Base-by-base conservation (phyloP, 139 green algal genomes). In the Dunaliella primolecta region DNA sequence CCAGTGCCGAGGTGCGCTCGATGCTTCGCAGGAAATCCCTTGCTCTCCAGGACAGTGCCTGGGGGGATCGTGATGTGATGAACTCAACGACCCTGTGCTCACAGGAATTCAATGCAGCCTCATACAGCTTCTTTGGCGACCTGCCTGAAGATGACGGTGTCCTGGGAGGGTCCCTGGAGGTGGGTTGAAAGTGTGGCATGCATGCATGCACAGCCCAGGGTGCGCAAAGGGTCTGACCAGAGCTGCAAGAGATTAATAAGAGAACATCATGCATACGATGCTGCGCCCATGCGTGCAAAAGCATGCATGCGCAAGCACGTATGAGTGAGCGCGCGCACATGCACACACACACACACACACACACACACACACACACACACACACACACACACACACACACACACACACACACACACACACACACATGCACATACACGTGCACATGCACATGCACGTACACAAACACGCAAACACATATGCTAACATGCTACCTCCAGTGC, bases 71-170 rank as follows among this genome's bases (percentile, higher is more conserved):
- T n/a, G n/a, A n/a, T n/a, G n/a, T n/a, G n/a, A n/a, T n/a, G n/a
- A n/a, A n/a, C n/a, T n/a, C n/a, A n/a, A n/a, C n/a, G n/a, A n/a
- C n/a, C n/a, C n/a, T n/a, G n/a, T n/a, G 15, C 46, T 64, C 46
- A 15, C 46, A 64, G 46, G 46, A 64, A 15, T 92, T 94, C 72
- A 87, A 91, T 81, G 91, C 91, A 1, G 78, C 74, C 0, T 85
- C 92, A 33, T 96, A 95, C 56, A 87, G 84, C 3, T 96, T 96
- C 81, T 96, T 97, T 71, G 94, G 92, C 29, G 87, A 92, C 35
- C 75, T 92, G 74, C 71, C 75, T 1, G 86, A n/a, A 3, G 86
- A 37, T n/a, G 88, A 87, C 31, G 88, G 81, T 20, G 88, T 38
- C 24, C 83, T 94, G 72, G 90, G 89, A 2, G 92, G 89, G 38